phyloP scores from a whole-genome alignment of 805 yeast species.

The Nakazawaea molendinolei region DNA sequence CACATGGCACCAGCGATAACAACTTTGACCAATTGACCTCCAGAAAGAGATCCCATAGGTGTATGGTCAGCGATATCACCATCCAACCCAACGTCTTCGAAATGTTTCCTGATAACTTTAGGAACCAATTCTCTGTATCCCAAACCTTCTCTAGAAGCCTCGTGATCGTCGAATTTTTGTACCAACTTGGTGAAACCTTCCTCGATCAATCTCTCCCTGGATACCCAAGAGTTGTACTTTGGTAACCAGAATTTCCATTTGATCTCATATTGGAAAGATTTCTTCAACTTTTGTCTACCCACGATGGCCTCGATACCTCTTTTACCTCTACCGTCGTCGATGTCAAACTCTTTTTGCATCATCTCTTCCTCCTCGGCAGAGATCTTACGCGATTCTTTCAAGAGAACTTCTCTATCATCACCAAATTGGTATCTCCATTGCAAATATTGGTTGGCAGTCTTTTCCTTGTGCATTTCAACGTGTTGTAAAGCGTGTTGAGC shows the following conservation, averaged over 20 bases:
- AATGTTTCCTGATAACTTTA: constrained; percentile 89
- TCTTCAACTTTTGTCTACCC: constrained; percentile 95
- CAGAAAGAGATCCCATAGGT: constrained; percentile 92
- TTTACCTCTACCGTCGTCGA: constrained; percentile 82
- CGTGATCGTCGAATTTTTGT: constrained; percentile 97
- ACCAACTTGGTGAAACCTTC: constrained; percentile 87
- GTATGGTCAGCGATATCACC: constrained; percentile 99
- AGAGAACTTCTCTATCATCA: constrained; percentile 92
- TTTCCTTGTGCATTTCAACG: constrained; percentile 94
- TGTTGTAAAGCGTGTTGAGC: constrained; percentile 98
- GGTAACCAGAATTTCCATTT: constrained; percentile 94
- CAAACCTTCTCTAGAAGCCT: constrained; percentile 97
- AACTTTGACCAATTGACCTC: constrained; percentile 97
- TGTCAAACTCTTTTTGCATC: constrained; percentile 72
- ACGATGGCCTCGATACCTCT: constrained; percentile 90
- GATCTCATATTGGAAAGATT: constrained; percentile 92
- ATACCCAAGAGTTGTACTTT: constrained; percentile 88
- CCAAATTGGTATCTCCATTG: constrained; percentile 99
- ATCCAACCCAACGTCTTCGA: constrained; percentile 94
- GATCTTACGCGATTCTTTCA: constrained; percentile 88
- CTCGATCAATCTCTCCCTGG: constrained; percentile 73
- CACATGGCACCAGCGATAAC: constrained; percentile 99
- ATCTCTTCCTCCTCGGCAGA: constrained; percentile 70
- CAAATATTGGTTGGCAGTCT: constrained; percentile 94
- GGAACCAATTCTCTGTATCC: constrained; percentile 95